phyloP scores from a whole-genome alignment of 192 early-diverging fungal species.

The Geranomyces variabilis region DNA sequence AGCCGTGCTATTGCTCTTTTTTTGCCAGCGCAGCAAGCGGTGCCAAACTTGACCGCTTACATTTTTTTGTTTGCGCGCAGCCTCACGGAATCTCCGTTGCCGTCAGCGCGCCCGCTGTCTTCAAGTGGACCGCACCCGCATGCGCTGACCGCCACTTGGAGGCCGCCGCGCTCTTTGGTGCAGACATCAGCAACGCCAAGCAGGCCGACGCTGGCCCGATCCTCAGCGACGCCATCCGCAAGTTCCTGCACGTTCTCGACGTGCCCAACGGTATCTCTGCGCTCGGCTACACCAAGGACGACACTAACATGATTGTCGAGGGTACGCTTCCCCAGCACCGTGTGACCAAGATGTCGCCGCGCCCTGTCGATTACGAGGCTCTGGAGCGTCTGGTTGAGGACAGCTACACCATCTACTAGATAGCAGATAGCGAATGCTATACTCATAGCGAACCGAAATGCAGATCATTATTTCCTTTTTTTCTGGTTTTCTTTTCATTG shows the following conservation, averaged over 20 bases:
- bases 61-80: constrained; percentile 12
- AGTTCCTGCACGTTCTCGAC: constrained; percentile 73
- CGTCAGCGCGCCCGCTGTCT: constrained; percentile 87
- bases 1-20: too few species aligned
- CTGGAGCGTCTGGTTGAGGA: constrained; percentile 69
- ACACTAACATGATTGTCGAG: constrained; percentile 75
- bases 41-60: too few species aligned
- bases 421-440: not conserved
- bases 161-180: constrained; percentile 74
- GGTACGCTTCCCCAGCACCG: constrained; percentile 89
- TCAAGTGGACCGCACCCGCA: constrained; percentile 77
- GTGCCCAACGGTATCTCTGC: constrained; percentile 83
- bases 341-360: constrained; percentile 87
- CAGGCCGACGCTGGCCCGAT: constrained; percentile 72
- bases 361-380: constrained; percentile 62
- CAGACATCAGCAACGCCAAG: constrained; percentile 67
- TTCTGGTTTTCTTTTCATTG: too few species aligned
- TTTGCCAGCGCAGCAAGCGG: too few species aligned
- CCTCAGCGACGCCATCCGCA: constrained; percentile 74
- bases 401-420: constrained; percentile 42
- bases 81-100: constrained; percentile 82
- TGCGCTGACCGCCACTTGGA: constrained; percentile 87
- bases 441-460: not conserved
- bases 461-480: not conserved
- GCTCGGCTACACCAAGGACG: constrained; percentile 70